phyloP scores from a whole-genome alignment of 108 stramenopile species.

The Seminavis robusta region DNA sequence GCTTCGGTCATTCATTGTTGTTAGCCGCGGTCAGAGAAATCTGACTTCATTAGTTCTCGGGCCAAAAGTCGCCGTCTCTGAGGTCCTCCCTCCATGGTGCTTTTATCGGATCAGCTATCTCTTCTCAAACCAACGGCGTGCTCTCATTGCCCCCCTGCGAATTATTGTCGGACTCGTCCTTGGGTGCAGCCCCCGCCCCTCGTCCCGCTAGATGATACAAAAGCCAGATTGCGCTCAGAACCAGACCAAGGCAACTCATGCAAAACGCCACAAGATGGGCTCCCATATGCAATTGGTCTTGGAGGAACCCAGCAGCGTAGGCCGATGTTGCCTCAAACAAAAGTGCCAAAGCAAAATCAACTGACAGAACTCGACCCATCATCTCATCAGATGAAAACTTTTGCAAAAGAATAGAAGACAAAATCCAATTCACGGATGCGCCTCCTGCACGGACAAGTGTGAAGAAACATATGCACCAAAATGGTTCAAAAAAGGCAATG shows the following conservation, averaged over 20 bases:
- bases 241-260: conserved; percentile 20
- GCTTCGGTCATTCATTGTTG: too few species aligned
- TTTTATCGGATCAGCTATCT: too few species aligned
- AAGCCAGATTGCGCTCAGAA: neutral
- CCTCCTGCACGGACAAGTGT: conserved; percentile 49
- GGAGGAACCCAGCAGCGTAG: conserved; percentile 36
- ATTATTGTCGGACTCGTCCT: too few species aligned
- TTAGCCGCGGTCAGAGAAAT: too few species aligned
- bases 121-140: too few species aligned
- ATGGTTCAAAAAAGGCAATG: conserved; percentile 17
- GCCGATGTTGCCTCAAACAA: conserved; percentile 52
- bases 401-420: conserved; percentile 47
- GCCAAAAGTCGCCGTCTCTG: too few species aligned
- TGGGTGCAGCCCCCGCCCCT: conserved; percentile 4
- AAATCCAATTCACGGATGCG: conserved; percentile 49
- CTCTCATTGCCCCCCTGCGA: too few species aligned
- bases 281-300: conserved; percentile 35
- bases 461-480: conserved; percentile 26
- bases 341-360: conserved; percentile 63
- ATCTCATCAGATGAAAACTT: conserved; percentile 41
- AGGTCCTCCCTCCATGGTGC: too few species aligned
- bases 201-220: conserved; percentile 3
- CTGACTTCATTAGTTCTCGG: too few species aligned
- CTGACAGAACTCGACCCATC: conserved; percentile 57
- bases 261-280: conserved; percentile 27